Conservation (phyloP, 2,329 filamentous ascomycete species). For the Chaetomiaceae sp. region DNA sequence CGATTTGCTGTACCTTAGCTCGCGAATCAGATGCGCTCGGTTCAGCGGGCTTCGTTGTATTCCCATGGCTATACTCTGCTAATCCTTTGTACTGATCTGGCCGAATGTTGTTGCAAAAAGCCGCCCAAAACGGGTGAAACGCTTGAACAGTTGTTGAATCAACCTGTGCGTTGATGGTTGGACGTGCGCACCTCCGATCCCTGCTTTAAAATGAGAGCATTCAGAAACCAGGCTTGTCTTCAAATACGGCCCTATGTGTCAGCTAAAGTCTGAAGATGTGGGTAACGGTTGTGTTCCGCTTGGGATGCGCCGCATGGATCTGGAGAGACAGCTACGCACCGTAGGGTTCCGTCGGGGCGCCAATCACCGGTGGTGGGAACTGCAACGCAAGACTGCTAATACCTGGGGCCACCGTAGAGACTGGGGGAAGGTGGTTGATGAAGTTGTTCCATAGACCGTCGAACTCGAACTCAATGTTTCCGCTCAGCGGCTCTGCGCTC, state of each 20-base stretch:
- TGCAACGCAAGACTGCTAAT: conserved; percentile 19
- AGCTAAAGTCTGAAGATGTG: conserved; percentile 20
- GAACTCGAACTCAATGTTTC: conserved; percentile 36
- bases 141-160: neutral
- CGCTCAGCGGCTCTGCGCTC: conserved; percentile 28
- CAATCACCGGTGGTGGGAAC: conserved; percentile 18
- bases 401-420: conserved; percentile 15
- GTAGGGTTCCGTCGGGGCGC: conserved; percentile 17
- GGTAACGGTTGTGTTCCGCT: neutral
- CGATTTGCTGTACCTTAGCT: neutral
- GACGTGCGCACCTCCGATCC: neutral
- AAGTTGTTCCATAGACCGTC: conserved; percentile 35
- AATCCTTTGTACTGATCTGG: neutral
- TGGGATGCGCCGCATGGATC: too few relatives aligned
- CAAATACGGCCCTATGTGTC: conserved; percentile 4
- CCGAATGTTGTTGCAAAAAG: neutral
- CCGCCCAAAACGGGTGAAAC: neutral
- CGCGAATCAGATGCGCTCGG: neutral
- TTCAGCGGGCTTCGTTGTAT: neutral
- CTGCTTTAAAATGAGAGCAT: neutral
- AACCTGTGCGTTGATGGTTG: neutral
- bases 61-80: neutral
- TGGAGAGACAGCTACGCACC: conserved; percentile 15
- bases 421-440: conserved; percentile 25
- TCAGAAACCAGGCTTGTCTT: conserved; percentile 12